Evolutionary conservation across 768 basidiomycete species (phyloP).

Genomic region (Tylopilus balloui): DNA sequence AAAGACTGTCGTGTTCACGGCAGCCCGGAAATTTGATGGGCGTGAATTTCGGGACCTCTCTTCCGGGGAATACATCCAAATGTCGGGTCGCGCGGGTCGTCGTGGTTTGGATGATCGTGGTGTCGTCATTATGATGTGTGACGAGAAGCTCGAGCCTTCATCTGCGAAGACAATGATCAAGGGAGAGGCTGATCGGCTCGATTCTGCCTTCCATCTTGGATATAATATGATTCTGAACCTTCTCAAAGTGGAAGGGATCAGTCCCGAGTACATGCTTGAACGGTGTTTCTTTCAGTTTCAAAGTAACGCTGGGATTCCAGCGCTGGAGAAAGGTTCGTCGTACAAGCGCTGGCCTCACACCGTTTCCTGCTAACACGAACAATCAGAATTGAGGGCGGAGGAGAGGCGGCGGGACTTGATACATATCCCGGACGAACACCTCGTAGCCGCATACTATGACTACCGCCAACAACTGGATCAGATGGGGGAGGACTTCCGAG

Average conservation of each 20-base stretch:
- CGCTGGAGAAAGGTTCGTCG: conserved; percentile 71
- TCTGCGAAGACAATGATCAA: conserved; percentile 97
- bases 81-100: conserved; percentile 97
- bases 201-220: conserved; percentile 97
- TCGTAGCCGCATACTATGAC: conserved; percentile 88
- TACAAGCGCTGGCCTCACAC: neutral
- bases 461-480: conserved; percentile 90
- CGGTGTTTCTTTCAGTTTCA: conserved; percentile 99
- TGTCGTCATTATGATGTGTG: conserved; percentile 99
- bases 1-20: conserved; percentile 97
- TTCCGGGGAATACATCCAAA: conserved; percentile 97
- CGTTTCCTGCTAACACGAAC: conserved; percentile 4
- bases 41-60: conserved; percentile 90
- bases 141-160: conserved; percentile 91
- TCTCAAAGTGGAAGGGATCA: conserved; percentile 97
- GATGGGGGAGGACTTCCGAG: conserved; percentile 81
- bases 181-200: conserved; percentile 92
- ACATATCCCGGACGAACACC: conserved; percentile 76
- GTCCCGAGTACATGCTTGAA: conserved; percentile 97
- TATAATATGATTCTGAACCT: conserved; percentile 99
- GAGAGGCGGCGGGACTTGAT: conserved; percentile 63
- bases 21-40: conserved; percentile 94
- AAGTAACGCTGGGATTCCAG: conserved; percentile 86
- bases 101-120: conserved; percentile 98
- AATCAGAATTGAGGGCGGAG: conserved; percentile 65